Percentiles rank a stretch among this genome's conserved stretches.
These are phyloP conservation scores for Umbelopsis ramanniana DNA, from an alignment of 192 early-diverging fungal species.

Conservation along the genomic window DNA sequence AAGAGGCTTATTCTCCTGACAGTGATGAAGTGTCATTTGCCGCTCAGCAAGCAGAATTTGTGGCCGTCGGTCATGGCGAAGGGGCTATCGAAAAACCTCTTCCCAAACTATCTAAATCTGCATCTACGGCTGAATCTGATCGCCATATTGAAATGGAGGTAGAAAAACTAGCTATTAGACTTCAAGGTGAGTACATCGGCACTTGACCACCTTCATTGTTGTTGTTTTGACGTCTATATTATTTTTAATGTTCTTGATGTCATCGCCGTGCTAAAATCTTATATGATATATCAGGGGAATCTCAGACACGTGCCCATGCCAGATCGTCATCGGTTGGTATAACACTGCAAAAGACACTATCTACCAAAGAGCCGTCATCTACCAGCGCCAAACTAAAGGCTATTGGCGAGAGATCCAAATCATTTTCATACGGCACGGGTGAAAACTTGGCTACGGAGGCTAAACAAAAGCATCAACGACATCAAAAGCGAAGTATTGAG, in stretches of 20 bases:
- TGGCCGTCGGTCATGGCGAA: background rate
- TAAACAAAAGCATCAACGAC: constrained; percentile 25
- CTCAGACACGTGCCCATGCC: background rate
- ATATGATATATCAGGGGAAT: background rate
- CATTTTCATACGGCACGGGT: constrained; percentile 12
- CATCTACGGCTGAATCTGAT: background rate
- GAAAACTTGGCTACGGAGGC: constrained; percentile 11
- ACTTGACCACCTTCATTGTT: background rate
- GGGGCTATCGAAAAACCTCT: constrained; percentile 10
- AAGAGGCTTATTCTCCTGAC: constrained; percentile 16
- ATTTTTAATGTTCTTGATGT: constrained; percentile 7
- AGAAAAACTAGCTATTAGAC: constrained; percentile 5
- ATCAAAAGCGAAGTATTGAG: constrained; percentile 32
- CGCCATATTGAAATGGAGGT: constrained; percentile 16
- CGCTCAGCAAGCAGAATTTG: background rate
- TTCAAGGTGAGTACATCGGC: background rate
- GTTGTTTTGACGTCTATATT: background rate
- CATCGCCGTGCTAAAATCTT: background rate
- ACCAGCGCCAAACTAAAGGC: background rate
- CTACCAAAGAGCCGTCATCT: background rate
- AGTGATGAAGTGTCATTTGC: constrained; percentile 20
- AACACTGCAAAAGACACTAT: constrained; percentile 36
- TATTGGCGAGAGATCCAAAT: constrained; percentile 10
- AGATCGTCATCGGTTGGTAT: constrained; percentile 38
- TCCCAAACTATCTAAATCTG: constrained; percentile 4